Percentiles rank a stretch among this genome's conserved stretches.
Conservation (phyloP, 2,329 filamentous ascomycete genomes). For the Clonostachys byssicola region DNA sequence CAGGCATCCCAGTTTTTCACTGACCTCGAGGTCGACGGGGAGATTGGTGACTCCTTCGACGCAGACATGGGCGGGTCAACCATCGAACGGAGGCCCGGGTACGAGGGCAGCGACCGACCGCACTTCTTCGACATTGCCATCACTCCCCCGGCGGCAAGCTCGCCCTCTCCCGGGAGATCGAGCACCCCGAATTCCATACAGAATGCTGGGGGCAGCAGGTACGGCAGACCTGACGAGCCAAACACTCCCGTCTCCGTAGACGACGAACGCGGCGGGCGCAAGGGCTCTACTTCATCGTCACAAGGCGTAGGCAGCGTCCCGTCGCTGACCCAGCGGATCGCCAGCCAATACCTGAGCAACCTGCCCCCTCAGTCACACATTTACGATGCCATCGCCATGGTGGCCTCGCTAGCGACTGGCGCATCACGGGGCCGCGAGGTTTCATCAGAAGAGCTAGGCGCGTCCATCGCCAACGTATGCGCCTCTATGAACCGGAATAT, state of each 20-base stretch:
- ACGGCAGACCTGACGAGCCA: neutral
- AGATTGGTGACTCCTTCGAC: neutral
- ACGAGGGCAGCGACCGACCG: too few species aligned
- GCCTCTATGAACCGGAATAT: constrained; percentile 2
- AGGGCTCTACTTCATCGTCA: neutral
- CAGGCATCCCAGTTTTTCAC: neutral
- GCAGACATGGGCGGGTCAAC: neutral
- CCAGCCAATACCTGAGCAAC: constrained; percentile 1
- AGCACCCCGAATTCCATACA: neutral
- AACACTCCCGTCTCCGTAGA: neutral
- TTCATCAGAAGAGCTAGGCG: neutral
- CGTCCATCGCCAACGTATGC: constrained; percentile 1
- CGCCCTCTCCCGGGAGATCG: too few species aligned
- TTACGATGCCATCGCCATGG: constrained; percentile 1
- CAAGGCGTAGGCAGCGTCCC: neutral
- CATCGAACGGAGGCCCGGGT: too few species aligned
- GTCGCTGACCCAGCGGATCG: neutral
- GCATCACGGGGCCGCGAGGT: neutral
- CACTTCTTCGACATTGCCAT: neutral
- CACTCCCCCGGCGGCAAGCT: neutral
- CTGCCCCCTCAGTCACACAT: neutral
- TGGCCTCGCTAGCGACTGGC: constrained; percentile 1
- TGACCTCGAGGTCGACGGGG: neutral
- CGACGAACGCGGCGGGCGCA: too few species aligned
- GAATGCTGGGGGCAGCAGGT: neutral